A percentile compares a stretch with the other conserved stretches of the same genome.
Conservation (phyloP, 1,284 basidiomycete genomes). For the Ustilago cynodontis region DNA sequence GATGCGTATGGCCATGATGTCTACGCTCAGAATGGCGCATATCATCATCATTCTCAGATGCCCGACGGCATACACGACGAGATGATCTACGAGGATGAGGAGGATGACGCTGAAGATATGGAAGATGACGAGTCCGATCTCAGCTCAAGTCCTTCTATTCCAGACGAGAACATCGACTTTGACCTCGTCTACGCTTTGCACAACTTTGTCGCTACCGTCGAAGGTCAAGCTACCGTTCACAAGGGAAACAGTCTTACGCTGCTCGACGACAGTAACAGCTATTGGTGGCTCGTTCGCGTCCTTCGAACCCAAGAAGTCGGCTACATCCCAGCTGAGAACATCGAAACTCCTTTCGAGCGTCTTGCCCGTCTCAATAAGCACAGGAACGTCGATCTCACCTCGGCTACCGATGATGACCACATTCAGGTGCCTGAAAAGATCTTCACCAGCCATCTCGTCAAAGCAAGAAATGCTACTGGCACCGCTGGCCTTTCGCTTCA, state of each 20-base stretch:
- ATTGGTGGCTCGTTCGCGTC: conserved; percentile 70
- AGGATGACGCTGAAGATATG: conserved; percentile 56
- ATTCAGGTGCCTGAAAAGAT: conserved; percentile 62
- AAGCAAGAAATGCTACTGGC: conserved; percentile 54
- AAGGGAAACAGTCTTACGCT: conserved; percentile 69
- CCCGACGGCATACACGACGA: conserved; percentile 52
- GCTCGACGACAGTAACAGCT: conserved; percentile 69
- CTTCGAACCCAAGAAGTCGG: conserved; percentile 85
- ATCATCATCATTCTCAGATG: conserved; percentile 42
- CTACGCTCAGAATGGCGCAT: conserved; percentile 24
- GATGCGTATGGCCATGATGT: conserved; percentile 41
- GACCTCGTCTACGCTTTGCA: conserved; percentile 70
- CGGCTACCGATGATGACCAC: conserved; percentile 68
- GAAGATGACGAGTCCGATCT: conserved; percentile 68
- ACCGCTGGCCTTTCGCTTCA: conserved; percentile 55
- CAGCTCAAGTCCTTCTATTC: conserved; percentile 68
- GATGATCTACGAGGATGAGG: conserved; percentile 59
- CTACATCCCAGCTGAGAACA: conserved; percentile 99
- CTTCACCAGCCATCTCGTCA: conserved; percentile 62
- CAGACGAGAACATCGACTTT: conserved; percentile 70
- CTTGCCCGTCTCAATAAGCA: conserved; percentile 96
- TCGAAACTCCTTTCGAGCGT: conserved; percentile 97
- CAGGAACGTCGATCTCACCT: conserved; percentile 83
- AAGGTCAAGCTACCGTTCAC: conserved; percentile 69
- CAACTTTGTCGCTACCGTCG: conserved; percentile 69